phyloP scores from a whole-genome alignment of 306 rosid genomes.

The Psophocarpus tetragonolobus region DNA sequence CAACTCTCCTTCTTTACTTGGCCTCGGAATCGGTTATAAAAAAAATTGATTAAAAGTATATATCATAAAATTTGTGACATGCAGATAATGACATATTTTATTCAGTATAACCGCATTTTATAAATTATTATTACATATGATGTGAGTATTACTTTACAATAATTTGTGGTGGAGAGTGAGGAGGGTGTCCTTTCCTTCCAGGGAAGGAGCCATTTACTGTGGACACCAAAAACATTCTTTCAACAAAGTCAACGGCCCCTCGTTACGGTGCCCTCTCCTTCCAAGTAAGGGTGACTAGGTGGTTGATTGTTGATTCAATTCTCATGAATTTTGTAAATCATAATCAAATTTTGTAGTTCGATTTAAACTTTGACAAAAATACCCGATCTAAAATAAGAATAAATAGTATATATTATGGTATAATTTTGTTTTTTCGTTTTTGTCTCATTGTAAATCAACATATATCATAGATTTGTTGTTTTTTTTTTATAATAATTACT shows the following conservation, averaged over 20 bases:
- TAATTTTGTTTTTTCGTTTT: background rate
- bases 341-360: background rate
- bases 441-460: background rate
- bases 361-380: background rate
- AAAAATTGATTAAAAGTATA: background rate
- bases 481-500: background rate
- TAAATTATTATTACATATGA: background rate
- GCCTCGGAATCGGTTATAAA: too few species aligned
- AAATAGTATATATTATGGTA: background rate
- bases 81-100: too few species aligned
- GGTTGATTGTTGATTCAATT: too few species aligned
- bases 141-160: background rate
- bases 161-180: background rate
- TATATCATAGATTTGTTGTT: background rate
- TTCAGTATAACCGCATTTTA: too few species aligned
- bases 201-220: constrained; percentile 11
- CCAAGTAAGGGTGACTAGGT: background rate
- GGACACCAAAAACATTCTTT: background rate
- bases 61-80: too few species aligned
- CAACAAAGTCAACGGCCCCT: background rate
- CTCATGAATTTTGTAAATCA: too few species aligned
- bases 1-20: too few species aligned
- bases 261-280: background rate
- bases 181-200: constrained; percentile 15
- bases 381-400: background rate